Conservation (phyloP, 2,329 filamentous ascomycete genomes). For the Diplodia scrobiculata region DNA sequence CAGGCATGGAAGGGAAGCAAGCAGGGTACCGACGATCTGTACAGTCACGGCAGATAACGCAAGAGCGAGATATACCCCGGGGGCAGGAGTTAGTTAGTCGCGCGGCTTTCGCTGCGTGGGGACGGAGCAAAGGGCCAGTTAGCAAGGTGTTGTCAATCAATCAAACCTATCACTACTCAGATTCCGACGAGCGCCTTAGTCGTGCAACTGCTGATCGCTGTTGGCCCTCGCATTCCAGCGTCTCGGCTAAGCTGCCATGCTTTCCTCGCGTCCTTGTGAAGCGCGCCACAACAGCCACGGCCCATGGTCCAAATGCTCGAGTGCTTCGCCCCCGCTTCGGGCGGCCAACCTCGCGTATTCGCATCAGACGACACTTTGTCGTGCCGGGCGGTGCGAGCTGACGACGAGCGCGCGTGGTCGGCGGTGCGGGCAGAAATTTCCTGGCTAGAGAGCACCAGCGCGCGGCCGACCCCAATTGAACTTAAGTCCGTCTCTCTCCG, state of each 20-base stretch:
- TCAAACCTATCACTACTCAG: not conserved
- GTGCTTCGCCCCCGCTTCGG: not conserved
- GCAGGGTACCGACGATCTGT: conserved; percentile 6
- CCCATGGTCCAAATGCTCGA: not conserved
- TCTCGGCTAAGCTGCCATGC: conserved; percentile 7
- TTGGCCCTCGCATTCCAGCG: not conserved
- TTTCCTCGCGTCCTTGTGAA: not conserved
- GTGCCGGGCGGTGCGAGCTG: not conserved
- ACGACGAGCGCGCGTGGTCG: not conserved
- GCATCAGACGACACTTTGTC: not conserved
- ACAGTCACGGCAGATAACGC: not conserved
- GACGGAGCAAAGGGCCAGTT: not conserved
- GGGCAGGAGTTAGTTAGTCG: not conserved
- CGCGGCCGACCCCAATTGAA: not conserved
- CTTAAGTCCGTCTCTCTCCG: conserved; percentile 6
- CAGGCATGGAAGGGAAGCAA: not conserved
- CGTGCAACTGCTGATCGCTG: not conserved
- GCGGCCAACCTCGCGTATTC: not conserved
- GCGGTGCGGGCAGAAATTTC: conserved; percentile 10
- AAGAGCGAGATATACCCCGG: conserved; percentile 16
- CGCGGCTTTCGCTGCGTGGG: conserved; percentile 15
- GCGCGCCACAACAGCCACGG: conserved; percentile 19
- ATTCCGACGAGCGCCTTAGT: conserved; percentile 6
- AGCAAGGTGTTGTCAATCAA: conserved; percentile 10
- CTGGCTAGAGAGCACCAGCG: not conserved